These are phyloP conservation scores for Penicillium sp. DNA, from an alignment of 2,329 filamentous ascomycete species.

Conservation along the genomic window DNA sequence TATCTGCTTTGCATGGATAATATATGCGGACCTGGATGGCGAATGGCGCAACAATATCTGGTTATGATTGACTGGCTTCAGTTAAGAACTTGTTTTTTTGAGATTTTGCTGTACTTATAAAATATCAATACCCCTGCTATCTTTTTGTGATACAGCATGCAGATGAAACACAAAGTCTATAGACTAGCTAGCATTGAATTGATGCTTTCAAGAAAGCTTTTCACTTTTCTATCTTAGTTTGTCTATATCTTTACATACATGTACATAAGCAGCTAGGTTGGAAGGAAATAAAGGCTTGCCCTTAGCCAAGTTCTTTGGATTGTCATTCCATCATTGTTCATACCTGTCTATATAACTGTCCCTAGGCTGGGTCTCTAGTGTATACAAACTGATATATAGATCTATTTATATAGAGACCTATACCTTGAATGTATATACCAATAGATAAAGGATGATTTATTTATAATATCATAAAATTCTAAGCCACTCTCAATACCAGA, in stretches of 20 bases:
- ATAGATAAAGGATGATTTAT: background rate
- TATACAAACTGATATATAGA: too few relatives aligned
- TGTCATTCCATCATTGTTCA: too few relatives aligned
- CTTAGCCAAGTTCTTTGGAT: too few relatives aligned
- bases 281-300: too few relatives aligned
- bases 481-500: background rate
- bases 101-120: background rate
- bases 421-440: too few relatives aligned
- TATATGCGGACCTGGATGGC: background rate
- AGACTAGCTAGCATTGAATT: background rate
- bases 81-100: background rate
- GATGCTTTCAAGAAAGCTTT: background rate
- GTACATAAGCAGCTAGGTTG: too few relatives aligned
- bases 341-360: too few relatives aligned
- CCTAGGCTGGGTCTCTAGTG: too few relatives aligned
- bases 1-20: background rate
- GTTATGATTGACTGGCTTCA: background rate
- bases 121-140: background rate
- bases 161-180: background rate
- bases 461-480: background rate
- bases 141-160: background rate
- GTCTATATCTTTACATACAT: too few relatives aligned
- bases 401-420: too few relatives aligned
- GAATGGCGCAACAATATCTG: slow-evolving; percentile 1
- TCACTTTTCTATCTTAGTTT: too few relatives aligned